Evolutionary conservation across 2,329 filamentous ascomycete genomes (phyloP), one percentile per base, ranked within the genome.

Genomic region (Cordyceps fumosorosea): DNA sequence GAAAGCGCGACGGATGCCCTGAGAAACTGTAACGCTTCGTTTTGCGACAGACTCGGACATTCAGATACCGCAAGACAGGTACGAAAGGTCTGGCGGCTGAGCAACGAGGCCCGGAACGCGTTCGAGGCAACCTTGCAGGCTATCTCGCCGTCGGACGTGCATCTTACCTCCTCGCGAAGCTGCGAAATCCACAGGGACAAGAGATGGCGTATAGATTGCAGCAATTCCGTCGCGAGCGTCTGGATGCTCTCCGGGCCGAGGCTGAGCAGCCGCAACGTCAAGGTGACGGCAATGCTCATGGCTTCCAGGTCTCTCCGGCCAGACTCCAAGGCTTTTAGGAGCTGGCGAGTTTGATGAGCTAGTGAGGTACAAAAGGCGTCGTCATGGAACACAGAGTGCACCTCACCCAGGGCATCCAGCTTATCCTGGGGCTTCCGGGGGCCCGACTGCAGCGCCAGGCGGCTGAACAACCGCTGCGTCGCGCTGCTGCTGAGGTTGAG

Each of bases 231-330:
- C 0, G 26, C 11, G 16, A 11, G 45, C 5, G 18, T 3, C 5
- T n/a, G 32, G 11, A 44, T 12, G n/a, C 8, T 20, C 3, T 45
- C 37, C 8, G 34, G 34, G 18, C 56, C 8, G 5, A 64, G 16
- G 62, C 67, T 37, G 57, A 67, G 77, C 1, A 70, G 66, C 2
- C 82, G 78, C 0, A 84, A 67, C 0, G 75, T 67, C 0, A 89
- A 66, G 0, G 77, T 81, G 5, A 88, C 76, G 1, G 88, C 60
- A 0, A 80, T 76, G 5, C 84, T 80, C 84, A 89, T 88, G 16
- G 78, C 77, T 57, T 82, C 71, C 0, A 73, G 74, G 64, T 89
- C 86, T 0, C 85, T 77, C 81, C 84, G 88, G 51, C 84, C 89
- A 0, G 74, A 70, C 0, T 70, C 68, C 8, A 89, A 80, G 0